Base-by-base conservation (phyloP, 345 rosid genomes). In the Theobroma cacao region DNA sequence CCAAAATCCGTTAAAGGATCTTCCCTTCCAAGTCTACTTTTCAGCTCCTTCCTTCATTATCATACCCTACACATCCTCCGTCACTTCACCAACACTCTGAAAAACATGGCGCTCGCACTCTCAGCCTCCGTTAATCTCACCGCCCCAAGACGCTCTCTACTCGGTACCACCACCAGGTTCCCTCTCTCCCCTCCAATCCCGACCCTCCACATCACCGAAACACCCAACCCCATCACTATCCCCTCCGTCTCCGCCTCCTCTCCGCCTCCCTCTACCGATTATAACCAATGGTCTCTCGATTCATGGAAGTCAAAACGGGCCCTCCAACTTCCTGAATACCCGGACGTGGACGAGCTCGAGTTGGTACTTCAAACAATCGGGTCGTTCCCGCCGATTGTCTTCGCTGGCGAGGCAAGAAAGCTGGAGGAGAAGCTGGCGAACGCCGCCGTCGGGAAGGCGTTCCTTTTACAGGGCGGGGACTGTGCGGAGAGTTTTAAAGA, bases 401-500 rank as follows among this genome's bases (percentile, higher is more conserved):
- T 85, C 68, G 85, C 85, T 0, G 88, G 88, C 5, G 88, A 85
- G 78, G 88, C 88, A 5, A 60, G 88, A 73, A 85, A 84, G 43
- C 81, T 90, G 11, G 90, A 90, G 85, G 91, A 87, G 45, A 85
- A 78, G 82, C 84, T 88, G 0, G 93, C 90, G 0, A 78, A 71
- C 63, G 93, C 93, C 0, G 90, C 90, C 26, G 84, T 86, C 13
- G 91, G 93, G 66, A 83, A 87, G 7, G 93, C 91, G 22, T 88
- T 90, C 40, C 79, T 90, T 76, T 86, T 90, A n/a, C 93, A 88
- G 77, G 93, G 91, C 1, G 91, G 93, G 43, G 93, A 90, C 71
- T 90, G 93, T 22, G 91, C 93, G 0, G 93, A 90, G 89, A 90
- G 91, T 77, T 90, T 90, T 71, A 88, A 88, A 75, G 90, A 90